phyloP scores from a whole-genome alignment of 768 basidiomycete genomes.

The Pisolithus tinctorius region DNA sequence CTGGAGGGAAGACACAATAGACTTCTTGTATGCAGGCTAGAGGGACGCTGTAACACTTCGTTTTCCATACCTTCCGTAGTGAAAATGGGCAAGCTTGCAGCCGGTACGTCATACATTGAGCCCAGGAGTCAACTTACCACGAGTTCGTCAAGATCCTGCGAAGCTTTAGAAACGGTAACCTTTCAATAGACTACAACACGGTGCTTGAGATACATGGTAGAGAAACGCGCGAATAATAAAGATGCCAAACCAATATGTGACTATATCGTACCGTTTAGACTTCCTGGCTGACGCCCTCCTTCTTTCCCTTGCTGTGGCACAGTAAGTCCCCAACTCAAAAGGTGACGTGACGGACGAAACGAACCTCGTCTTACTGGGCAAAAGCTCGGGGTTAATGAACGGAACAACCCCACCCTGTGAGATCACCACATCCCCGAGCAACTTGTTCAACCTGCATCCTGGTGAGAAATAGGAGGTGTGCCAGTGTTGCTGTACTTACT shows the following conservation, averaged over 20 bases:
- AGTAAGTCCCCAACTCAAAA: slow-evolving; percentile 3
- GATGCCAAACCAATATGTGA: slow-evolving; percentile 15
- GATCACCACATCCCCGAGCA: slow-evolving; percentile 82
- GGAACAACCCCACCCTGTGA: slow-evolving; percentile 88
- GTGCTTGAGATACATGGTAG: slow-evolving; percentile 22
- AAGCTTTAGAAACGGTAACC: too few relatives aligned
- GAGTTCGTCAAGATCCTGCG: too few relatives aligned
- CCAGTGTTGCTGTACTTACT: slow-evolving; percentile 35
- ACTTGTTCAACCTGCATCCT: slow-evolving; percentile 54
- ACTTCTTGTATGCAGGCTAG: too few relatives aligned
- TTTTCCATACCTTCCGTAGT: too few relatives aligned
- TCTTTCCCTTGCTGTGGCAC: slow-evolving; percentile 26
- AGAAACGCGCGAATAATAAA: slow-evolving; percentile 23
- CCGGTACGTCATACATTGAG: too few relatives aligned
- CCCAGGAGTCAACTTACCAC: too few relatives aligned
- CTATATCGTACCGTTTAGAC: slow-evolving; percentile 13
- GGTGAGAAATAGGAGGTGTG: background rate
- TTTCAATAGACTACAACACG: background rate
- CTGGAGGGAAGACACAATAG: too few relatives aligned
- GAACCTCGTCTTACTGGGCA: slow-evolving; percentile 26
- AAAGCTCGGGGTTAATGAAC: slow-evolving; percentile 44
- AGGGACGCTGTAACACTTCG: too few relatives aligned
- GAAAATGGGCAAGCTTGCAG: too few relatives aligned
- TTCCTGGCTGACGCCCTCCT: slow-evolving; percentile 27
- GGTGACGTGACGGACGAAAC: background rate